Evolutionary conservation across 1,284 basidiomycete genomes (phyloP).

Genomic region (Rhodotorula sp.): DNA sequence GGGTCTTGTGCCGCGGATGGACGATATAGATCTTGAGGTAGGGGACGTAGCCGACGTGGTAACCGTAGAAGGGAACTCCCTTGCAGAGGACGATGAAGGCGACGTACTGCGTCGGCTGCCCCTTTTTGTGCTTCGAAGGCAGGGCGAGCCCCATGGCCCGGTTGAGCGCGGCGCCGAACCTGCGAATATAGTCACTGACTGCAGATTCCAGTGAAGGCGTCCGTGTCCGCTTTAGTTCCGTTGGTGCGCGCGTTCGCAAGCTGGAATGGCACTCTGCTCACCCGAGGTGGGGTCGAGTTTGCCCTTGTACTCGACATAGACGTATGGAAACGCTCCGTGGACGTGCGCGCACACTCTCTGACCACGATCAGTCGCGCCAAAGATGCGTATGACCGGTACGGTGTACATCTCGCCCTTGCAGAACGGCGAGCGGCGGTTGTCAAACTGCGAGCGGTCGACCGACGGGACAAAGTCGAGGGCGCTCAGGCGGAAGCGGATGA

Average conservation of each 20-base stretch:
- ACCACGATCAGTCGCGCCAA: constrained; percentile 74
- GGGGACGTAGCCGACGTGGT: constrained; percentile 77
- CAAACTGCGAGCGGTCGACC: constrained; percentile 12
- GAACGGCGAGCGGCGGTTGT: constrained; percentile 25
- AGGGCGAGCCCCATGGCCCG: constrained; percentile 63
- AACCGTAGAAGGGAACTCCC: constrained; percentile 94
- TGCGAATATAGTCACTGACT: constrained; percentile 69
- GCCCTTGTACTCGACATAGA: constrained; percentile 56
- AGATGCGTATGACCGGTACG: constrained; percentile 81
- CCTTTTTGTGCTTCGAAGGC: constrained; percentile 18
- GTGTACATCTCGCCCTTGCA: not conserved
- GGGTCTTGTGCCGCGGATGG: constrained; percentile 67
- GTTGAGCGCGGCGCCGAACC: constrained; percentile 69
- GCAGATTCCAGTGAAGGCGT: not conserved
- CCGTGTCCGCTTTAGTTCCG: not conserved
- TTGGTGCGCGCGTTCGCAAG: fast-evolving
- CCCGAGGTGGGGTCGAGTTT: constrained; percentile 58
- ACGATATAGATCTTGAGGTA: constrained; percentile 83
- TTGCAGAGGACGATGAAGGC: constrained; percentile 76
- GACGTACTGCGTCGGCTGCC: constrained; percentile 38
- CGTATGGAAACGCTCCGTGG: constrained; percentile 65
- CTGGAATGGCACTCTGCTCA: constrained; percentile 43
- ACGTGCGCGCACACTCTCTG: constrained; percentile 82
- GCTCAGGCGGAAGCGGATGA: constrained; percentile 32
- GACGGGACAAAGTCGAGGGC: constrained; percentile 26